A percentile compares a stretch with the other conserved stretches of the same genome.
Evolutionary conservation across 306 rosid genomes (phyloP).

Genomic region (Echinosophora koreensis): DNA sequence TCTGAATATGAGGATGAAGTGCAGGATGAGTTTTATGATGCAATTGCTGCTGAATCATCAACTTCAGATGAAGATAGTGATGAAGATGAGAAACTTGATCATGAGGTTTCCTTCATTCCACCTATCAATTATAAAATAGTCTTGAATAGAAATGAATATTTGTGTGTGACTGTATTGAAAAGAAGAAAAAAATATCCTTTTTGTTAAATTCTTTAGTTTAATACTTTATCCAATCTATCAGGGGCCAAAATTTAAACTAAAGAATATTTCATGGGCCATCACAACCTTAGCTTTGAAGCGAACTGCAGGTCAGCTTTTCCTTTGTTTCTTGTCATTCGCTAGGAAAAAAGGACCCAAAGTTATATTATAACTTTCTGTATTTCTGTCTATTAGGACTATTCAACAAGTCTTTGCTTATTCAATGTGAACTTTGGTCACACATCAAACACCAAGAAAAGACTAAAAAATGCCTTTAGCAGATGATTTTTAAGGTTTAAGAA

Average conservation of each 20-base stretch:
- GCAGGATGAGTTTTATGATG: slow-evolving; percentile 95
- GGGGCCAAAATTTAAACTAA: slow-evolving; percentile 69
- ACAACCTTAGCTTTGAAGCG: slow-evolving; percentile 69
- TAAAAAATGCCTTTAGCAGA: slow-evolving; percentile 9
- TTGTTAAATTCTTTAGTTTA: slow-evolving; percentile 41
- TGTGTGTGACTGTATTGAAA: slow-evolving; percentile 41
- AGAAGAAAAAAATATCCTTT: slow-evolving; percentile 41
- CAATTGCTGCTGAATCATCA: slow-evolving; percentile 81
- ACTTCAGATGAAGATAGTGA: slow-evolving; percentile 57
- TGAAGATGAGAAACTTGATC: slow-evolving; percentile 41
- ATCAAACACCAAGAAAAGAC: slow-evolving; percentile 3
- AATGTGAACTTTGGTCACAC: slow-evolving; percentile 19
- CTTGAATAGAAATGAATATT: not conserved
- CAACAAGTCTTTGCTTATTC: slow-evolving; percentile 22
- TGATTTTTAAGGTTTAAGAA: not conserved
- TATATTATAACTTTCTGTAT: slow-evolving; percentile 24
- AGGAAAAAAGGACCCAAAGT: slow-evolving; percentile 27
- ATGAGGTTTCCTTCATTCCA: slow-evolving; percentile 57
- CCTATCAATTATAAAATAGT: slow-evolving; percentile 40
- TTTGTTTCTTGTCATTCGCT: slow-evolving; percentile 43
- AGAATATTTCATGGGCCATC: slow-evolving; percentile 79
- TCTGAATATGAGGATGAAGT: slow-evolving; percentile 73
- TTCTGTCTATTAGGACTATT: slow-evolving; percentile 45
- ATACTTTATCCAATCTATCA: slow-evolving; percentile 50
- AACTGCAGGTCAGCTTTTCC: slow-evolving; percentile 55